phyloP scores from a whole-genome alignment of 1,284 basidiomycete species.

The Apiotrichum sp. region DNA sequence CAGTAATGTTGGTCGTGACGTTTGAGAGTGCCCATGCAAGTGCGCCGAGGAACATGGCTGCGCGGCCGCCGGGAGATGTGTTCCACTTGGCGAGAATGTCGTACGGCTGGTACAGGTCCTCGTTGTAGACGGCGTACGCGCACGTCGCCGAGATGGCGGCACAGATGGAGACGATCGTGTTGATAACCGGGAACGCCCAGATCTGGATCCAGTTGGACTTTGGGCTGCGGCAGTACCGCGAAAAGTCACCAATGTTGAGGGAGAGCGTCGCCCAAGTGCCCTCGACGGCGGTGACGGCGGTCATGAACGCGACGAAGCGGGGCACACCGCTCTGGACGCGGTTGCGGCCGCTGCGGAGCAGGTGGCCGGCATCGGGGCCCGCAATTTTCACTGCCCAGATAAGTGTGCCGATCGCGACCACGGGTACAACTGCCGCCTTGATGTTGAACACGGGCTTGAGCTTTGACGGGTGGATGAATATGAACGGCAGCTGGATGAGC shows the following conservation, averaged over 20 bases:
- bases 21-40: constrained; percentile 63
- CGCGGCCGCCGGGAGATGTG: constrained; percentile 53
- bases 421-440: constrained; percentile 60
- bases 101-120: constrained; percentile 43
- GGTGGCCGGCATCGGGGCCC: constrained; percentile 60
- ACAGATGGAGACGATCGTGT: constrained; percentile 54
- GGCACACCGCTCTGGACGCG: constrained; percentile 24
- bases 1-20: constrained; percentile 63
- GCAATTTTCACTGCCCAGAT: constrained; percentile 66
- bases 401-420: constrained; percentile 63
- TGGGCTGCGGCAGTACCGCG: constrained; percentile 44
- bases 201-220: constrained; percentile 56
- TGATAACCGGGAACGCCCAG: constrained; percentile 59
- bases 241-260: constrained; percentile 65
- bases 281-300: constrained; percentile 31
- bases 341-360: constrained; percentile 34
- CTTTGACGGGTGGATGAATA: constrained; percentile 67
- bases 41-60: constrained; percentile 69
- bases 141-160: constrained; percentile 59
- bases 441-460: constrained; percentile 66
- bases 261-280: constrained; percentile 46
- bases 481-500: constrained; percentile 56
- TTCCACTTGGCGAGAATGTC: constrained; percentile 57
- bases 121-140: constrained; percentile 58
- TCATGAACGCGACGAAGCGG: constrained; percentile 36